Evolutionary conservation across 768 basidiomycete species (phyloP).

Genomic region (Coprinopsis sp.): DNA sequence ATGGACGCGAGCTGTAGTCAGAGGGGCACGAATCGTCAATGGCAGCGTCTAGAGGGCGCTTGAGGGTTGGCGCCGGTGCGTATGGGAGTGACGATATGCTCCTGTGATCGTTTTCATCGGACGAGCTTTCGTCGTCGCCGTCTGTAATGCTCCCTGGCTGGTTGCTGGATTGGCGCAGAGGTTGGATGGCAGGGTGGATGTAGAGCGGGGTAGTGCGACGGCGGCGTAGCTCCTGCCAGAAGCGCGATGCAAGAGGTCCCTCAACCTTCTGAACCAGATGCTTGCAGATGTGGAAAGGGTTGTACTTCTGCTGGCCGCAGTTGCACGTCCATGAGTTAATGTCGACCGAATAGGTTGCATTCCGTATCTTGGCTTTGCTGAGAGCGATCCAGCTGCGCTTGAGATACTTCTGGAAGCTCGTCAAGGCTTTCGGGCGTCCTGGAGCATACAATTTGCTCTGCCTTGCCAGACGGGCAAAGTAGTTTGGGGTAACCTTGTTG

Average conservation of each 20-base stretch:
- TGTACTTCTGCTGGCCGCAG: conserved; percentile 25
- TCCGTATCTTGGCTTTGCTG: conserved; percentile 2
- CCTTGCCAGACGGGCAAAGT: conserved; percentile 11
- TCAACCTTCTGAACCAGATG: conserved; percentile 27
- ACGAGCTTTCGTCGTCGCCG: no score
- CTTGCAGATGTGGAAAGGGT: conserved; percentile 26
- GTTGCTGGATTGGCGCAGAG: no score
- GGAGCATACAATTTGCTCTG: conserved; percentile 14
- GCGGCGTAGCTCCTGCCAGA: conserved; percentile 17
- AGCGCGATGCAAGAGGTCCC: conserved; percentile 10
- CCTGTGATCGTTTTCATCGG: no score
- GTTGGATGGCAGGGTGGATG: conserved; percentile 10
- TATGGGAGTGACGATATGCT: no score
- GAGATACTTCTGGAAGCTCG: conserved; percentile 21
- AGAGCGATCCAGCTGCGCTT: conserved; percentile 20
- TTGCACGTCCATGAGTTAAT: conserved; percentile 23
- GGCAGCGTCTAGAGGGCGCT: no score
- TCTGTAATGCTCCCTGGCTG: no score
- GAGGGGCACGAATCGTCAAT: no score
- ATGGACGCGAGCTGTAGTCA: no score
- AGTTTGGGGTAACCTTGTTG: conserved; percentile 21
- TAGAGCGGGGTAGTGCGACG: conserved; percentile 21
- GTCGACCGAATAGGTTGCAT: conserved; percentile 16
- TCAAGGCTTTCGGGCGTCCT: conserved; percentile 18
- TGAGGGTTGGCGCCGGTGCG: no score